These are phyloP conservation scores for Metschnikowia arizonensis DNA, from an alignment of 805 yeast genomes.

Conservation along the genomic window DNA sequence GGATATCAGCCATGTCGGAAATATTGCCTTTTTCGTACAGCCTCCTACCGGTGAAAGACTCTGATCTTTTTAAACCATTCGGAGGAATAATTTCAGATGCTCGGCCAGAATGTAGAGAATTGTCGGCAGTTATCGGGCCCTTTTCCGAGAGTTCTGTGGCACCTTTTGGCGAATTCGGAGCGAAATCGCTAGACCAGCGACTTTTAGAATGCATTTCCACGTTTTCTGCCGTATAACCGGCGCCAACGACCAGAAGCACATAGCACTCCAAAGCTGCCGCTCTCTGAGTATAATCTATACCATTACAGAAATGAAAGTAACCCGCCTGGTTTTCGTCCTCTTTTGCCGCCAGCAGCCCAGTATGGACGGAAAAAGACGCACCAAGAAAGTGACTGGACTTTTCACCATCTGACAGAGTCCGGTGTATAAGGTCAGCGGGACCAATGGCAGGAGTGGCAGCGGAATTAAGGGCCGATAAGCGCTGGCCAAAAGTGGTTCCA, in stretches of 20 bases:
- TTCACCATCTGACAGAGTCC: slow-evolving; percentile 34
- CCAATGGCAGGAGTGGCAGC: slow-evolving; percentile 22
- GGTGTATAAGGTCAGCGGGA: slow-evolving; percentile 38
- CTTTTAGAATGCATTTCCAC: slow-evolving; percentile 6
- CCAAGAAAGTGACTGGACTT: slow-evolving; percentile 24
- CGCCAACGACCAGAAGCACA: slow-evolving; percentile 24
- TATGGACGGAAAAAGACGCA: slow-evolving; percentile 24
- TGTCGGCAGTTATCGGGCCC: not conserved
- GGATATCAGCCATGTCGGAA: slow-evolving; percentile 1
- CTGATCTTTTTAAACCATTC: not conserved
- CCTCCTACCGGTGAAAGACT: too few species aligned
- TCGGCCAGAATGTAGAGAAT: too few species aligned
- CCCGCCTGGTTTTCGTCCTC: slow-evolving; percentile 41
- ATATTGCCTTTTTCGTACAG: not conserved
- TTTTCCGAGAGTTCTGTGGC: not conserved
- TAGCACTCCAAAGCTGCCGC: slow-evolving; percentile 28
- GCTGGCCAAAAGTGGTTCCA: slow-evolving; percentile 27
- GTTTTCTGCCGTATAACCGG: slow-evolving; percentile 13
- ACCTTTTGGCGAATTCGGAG: too few species aligned
- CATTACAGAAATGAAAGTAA: slow-evolving; percentile 37
- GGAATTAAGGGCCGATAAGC: slow-evolving; percentile 22
- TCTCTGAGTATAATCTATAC: slow-evolving; percentile 22
- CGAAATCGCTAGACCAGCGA: not conserved
- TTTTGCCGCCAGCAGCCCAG: slow-evolving; percentile 11
- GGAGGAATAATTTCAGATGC: not conserved